Evolutionary conservation across 1,139 yeast species (phyloP).

Genomic region (Pichiaceae sp.): DNA sequence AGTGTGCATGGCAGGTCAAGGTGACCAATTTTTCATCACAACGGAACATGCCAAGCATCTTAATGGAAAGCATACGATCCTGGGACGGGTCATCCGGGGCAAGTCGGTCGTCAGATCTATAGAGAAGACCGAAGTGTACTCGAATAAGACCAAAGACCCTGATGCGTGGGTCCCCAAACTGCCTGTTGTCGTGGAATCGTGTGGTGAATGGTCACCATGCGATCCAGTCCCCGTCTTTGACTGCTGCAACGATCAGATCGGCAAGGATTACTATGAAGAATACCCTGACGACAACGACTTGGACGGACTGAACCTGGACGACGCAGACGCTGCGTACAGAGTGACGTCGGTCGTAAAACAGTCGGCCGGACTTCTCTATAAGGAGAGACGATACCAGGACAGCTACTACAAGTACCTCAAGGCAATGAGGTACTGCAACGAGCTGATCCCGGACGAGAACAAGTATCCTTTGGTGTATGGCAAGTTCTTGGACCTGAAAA

Average conservation of each 20-base stretch:
- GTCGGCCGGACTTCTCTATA: slow-evolving; percentile 55
- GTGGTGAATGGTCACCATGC: slow-evolving; percentile 58
- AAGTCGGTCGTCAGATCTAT: slow-evolving; percentile 63
- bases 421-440: slow-evolving; percentile 60
- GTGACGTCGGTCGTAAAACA: slow-evolving; percentile 53
- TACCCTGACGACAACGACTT: slow-evolving; percentile 56
- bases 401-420: slow-evolving; percentile 57
- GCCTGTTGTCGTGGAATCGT: slow-evolving; percentile 42
- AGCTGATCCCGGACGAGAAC: slow-evolving; percentile 61
- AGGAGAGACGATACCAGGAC: slow-evolving; percentile 38
- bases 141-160: slow-evolving; percentile 26
- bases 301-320: slow-evolving; percentile 47
- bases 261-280: slow-evolving; percentile 69
- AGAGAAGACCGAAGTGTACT: slow-evolving; percentile 34
- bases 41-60: slow-evolving; percentile 67
- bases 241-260: slow-evolving; percentile 52
- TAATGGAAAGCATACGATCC: slow-evolving; percentile 66
- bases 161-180: slow-evolving; percentile 27
- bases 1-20: slow-evolving; percentile 70
- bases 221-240: slow-evolving; percentile 50
- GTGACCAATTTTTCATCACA: slow-evolving; percentile 76
- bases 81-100: slow-evolving; percentile 62
- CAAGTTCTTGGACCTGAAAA: slow-evolving; percentile 48
- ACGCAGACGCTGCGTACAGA: slow-evolving; percentile 32
- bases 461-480: slow-evolving; percentile 46